A percentile compares a stretch with the other conserved stretches of the same genome.
These are phyloP conservation scores for Lineolata rhizophorae DNA, from an alignment of 495 filamentous ascomycete genomes.

Conservation along the genomic window DNA sequence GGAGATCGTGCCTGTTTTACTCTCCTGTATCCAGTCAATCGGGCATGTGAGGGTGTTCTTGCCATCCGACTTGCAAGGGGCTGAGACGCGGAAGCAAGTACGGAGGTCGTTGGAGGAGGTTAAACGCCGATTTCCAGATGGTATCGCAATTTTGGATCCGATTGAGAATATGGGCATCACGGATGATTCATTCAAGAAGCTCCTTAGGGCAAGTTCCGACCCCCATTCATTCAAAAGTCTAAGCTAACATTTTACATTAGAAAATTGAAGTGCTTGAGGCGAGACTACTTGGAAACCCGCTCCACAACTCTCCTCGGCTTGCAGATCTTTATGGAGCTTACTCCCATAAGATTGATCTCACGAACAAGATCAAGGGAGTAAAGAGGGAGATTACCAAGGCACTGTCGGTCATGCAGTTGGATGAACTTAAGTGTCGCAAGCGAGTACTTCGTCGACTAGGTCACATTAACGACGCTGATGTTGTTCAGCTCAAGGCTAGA, in stretches of 20 bases:
- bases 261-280: slow-evolving; percentile 96
- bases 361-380: slow-evolving; percentile 54
- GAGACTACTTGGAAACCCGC: slow-evolving; percentile 64
- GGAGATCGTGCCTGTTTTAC: slow-evolving; percentile 66
- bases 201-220: slow-evolving; percentile 41
- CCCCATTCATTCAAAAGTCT: neutral
- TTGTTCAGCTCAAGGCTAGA: slow-evolving; percentile 84
- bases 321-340: slow-evolving; percentile 69
- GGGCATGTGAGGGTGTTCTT: slow-evolving; percentile 59
- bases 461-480: slow-evolving; percentile 85
- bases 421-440: slow-evolving; percentile 89
- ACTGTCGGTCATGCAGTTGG: slow-evolving; percentile 69
- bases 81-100: slow-evolving; percentile 38
- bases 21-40: slow-evolving; percentile 64
- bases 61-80: slow-evolving; percentile 40
- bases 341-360: slow-evolving; percentile 50
- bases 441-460: slow-evolving; percentile 88
- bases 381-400: slow-evolving; percentile 74
- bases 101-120: slow-evolving; percentile 54
- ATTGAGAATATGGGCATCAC: slow-evolving; percentile 87
- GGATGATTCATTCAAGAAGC: slow-evolving; percentile 80
- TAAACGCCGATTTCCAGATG: slow-evolving; percentile 74
- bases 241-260: slow-evolving; percentile 14
- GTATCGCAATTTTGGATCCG: slow-evolving; percentile 68
- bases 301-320: slow-evolving; percentile 72